Percentiles rank a stretch among this genome's conserved stretches.
These are phyloP conservation scores for Coniochaeta prunicola DNA, from an alignment of 2,329 filamentous ascomycete species.

Conservation along the genomic window DNA sequence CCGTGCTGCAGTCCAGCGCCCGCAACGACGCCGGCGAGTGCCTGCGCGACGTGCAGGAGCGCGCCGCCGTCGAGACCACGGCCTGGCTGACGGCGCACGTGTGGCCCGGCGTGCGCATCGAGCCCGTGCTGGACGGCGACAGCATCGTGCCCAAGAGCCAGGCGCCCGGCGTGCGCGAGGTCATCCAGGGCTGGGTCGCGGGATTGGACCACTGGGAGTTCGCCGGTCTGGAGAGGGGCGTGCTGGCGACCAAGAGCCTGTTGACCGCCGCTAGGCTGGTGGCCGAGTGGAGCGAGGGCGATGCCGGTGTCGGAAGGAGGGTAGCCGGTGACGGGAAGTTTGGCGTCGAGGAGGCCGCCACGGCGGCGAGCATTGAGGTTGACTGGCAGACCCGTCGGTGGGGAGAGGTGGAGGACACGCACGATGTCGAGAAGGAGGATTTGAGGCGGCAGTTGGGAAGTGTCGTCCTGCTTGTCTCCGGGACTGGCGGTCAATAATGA, in stretches of 20 bases:
- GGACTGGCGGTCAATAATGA: conserved; percentile 26
- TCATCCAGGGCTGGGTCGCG: conserved; percentile 71
- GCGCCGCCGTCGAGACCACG: conserved; percentile 63
- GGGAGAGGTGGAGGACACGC: conserved; percentile 97
- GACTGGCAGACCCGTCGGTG: conserved; percentile 84
- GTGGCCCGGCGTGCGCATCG: conserved; percentile 77
- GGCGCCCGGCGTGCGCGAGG: conserved; percentile 63
- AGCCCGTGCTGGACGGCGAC: conserved; percentile 70
- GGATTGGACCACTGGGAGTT: conserved; percentile 72
- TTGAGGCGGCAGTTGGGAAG: conserved; percentile 81
- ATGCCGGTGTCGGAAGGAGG: conserved; percentile 39
- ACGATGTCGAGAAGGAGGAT: conserved; percentile 93
- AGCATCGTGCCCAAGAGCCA: conserved; percentile 73
- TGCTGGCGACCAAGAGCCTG: conserved; percentile 81
- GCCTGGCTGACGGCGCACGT: conserved; percentile 62
- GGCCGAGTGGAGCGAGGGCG: conserved; percentile 79
- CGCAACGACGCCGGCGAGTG: conserved; percentile 44
- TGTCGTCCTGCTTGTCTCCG: conserved; percentile 72
- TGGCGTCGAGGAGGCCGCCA: conserved; percentile 75
- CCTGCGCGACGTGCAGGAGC: conserved; percentile 66
- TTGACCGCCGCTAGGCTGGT: conserved; percentile 70
- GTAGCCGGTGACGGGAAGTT: conserved; percentile 40
- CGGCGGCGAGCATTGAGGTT: conserved; percentile 75
- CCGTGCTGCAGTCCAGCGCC: conserved; percentile 3
- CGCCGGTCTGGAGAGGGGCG: conserved; percentile 76